Conservation (phyloP, 345 rosid species). For the Physaria fendleri region DNA sequence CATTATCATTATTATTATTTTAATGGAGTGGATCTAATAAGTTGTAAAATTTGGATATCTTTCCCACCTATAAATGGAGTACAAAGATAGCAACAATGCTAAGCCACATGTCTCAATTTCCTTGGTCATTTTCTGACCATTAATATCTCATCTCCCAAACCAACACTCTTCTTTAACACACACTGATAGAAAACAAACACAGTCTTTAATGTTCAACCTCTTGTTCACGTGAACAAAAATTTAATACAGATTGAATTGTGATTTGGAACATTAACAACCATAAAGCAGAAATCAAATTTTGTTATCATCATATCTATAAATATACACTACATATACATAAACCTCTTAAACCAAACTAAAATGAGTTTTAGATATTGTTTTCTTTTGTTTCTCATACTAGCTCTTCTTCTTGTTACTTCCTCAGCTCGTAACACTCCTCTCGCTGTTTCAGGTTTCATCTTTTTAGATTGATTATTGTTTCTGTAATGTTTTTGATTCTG, state of each 20-base stretch:
- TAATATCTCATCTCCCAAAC: constrained; percentile 27
- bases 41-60: neutral
- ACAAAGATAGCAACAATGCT: neutral
- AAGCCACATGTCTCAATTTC: constrained; percentile 8
- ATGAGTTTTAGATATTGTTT: constrained; percentile 16
- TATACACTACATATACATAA: neutral
- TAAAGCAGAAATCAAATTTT: neutral
- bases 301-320: constrained; percentile 5
- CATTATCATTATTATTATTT: no score
- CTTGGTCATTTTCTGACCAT: constrained; percentile 15
- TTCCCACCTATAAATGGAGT: neutral
- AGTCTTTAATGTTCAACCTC: constrained; percentile 11
- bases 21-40: no score
- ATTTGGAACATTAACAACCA: neutral
- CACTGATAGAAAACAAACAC: neutral
- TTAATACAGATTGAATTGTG: constrained; percentile 6
- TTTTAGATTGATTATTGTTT: neutral
- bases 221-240: constrained; percentile 16
- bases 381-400: constrained; percentile 17
- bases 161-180: constrained; percentile 10
- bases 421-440: constrained; percentile 6
- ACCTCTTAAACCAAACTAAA: constrained; percentile 7
- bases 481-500: neutral
- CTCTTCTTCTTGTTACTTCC: constrained; percentile 19
- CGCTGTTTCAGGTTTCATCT: constrained; percentile 20